phyloP scores from a whole-genome alignment of 2,329 filamentous ascomycete species.

The Boeremia exigua region DNA sequence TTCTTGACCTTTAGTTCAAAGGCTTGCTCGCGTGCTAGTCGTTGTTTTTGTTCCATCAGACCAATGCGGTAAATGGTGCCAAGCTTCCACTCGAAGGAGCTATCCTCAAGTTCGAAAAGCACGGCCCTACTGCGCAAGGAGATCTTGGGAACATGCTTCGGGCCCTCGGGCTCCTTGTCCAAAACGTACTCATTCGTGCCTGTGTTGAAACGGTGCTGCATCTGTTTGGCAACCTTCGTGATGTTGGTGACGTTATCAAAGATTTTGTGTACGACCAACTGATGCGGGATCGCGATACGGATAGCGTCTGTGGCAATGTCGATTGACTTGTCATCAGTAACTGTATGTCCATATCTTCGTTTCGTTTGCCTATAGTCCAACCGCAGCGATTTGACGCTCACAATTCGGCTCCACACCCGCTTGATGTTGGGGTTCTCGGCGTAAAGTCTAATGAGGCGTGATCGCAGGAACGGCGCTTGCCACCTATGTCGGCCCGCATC shows the following conservation, averaged over 20 bases:
- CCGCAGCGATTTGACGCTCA: constrained; percentile 81
- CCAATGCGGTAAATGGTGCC: constrained; percentile 92
- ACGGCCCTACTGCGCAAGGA: constrained; percentile 82
- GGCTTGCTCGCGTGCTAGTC: constrained; percentile 86
- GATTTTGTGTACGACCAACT: constrained; percentile 85
- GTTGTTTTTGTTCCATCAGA: constrained; percentile 85
- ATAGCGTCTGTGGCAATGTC: constrained; percentile 87
- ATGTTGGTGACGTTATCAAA: constrained; percentile 94
- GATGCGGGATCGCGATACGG: constrained; percentile 86
- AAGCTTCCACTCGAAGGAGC: constrained; percentile 96
- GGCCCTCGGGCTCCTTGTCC: constrained; percentile 81
- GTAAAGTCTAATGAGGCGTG: constrained; percentile 82
- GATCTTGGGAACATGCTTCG: constrained; percentile 85
- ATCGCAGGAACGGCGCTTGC: constrained; percentile 80
- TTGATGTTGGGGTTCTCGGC: constrained; percentile 85
- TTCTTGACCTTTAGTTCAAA: constrained; percentile 88
- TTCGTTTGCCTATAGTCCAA: constrained; percentile 80
- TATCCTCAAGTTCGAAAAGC: constrained; percentile 92
- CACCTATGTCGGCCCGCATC: constrained; percentile 87
- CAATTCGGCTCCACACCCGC: constrained; percentile 82
- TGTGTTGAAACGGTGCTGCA: constrained; percentile 91
- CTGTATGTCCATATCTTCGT: constrained; percentile 67
- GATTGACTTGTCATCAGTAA: constrained; percentile 78
- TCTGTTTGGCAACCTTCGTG: constrained; percentile 83
- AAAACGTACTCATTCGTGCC: constrained; percentile 88